Evolutionary conservation across 345 rosid genomes (phyloP).

Genomic region (Gossypium arboreum): DNA sequence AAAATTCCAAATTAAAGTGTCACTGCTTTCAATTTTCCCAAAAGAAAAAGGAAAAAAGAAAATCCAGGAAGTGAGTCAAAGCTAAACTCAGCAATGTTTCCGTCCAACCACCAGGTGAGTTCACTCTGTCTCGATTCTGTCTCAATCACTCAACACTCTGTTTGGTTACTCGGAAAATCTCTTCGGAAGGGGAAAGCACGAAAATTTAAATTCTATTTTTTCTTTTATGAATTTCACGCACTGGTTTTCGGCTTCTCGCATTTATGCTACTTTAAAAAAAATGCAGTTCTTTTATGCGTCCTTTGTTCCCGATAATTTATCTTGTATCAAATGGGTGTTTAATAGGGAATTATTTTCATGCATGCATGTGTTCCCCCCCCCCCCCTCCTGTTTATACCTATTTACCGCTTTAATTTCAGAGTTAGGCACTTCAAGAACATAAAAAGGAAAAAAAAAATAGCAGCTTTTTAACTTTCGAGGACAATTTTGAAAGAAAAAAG

Average conservation of each 20-base stretch:
- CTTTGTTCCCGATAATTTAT: background rate
- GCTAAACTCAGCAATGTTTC: constrained; percentile 21
- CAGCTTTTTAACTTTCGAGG: background rate
- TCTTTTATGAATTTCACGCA: background rate
- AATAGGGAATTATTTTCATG: background rate
- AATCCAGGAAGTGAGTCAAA: background rate
- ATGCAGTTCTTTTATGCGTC: background rate
- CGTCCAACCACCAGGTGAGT: constrained; percentile 23
- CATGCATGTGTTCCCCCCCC: background rate
- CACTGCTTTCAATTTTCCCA: background rate
- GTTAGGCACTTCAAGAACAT: background rate
- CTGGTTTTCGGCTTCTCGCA: background rate
- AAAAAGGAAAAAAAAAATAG: background rate
- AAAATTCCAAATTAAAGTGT: background rate
- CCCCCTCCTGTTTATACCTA: background rate
- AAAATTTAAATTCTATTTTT: background rate
- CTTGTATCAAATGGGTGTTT: background rate
- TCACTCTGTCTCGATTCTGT: background rate
- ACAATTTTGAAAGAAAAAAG: background rate
- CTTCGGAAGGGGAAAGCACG: background rate
- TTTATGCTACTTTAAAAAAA: background rate
- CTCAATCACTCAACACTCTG: background rate
- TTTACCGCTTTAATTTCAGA: background rate
- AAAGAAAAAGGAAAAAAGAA: background rate
- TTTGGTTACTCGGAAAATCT: constrained; percentile 8